These are phyloP conservation scores for Xylaria longipes DNA, from an alignment of 495 filamentous ascomycete genomes.

Conservation along the genomic window DNA sequence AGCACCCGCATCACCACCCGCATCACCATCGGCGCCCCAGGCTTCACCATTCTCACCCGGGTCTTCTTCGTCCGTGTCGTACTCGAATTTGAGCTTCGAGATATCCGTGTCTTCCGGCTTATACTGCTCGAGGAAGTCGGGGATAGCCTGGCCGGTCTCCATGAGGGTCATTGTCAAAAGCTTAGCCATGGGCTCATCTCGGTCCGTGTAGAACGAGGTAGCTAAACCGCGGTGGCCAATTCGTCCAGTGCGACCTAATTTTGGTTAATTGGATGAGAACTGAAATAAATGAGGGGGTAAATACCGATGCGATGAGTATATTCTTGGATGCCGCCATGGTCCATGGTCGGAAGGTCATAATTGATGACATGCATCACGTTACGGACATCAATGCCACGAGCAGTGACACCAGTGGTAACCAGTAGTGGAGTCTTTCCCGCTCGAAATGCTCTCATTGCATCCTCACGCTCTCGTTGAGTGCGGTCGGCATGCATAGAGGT, in stretches of 20 bases:
- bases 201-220: slow-evolving; percentile 81
- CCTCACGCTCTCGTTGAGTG: slow-evolving; percentile 91
- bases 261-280: slow-evolving; percentile 28
- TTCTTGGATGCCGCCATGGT: slow-evolving; percentile 87
- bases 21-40: slow-evolving; percentile 27
- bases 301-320: slow-evolving; percentile 93
- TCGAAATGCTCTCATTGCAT: slow-evolving; percentile 87
- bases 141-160: slow-evolving; percentile 77
- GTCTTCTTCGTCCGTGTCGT: slow-evolving; percentile 67
- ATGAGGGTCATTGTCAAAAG: slow-evolving; percentile 78
- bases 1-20: slow-evolving; percentile 20
- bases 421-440: slow-evolving; percentile 75
- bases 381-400: slow-evolving; percentile 88
- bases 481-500: slow-evolving; percentile 88
- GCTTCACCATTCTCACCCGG: slow-evolving; percentile 39
- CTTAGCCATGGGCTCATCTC: slow-evolving; percentile 70
- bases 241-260: slow-evolving; percentile 85
- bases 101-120: slow-evolving; percentile 59
- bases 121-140: slow-evolving; percentile 77
- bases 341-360: slow-evolving; percentile 75
- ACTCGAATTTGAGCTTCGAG: slow-evolving; percentile 61
- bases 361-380: slow-evolving; percentile 93
- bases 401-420: slow-evolving; percentile 81
- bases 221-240: slow-evolving; percentile 89
- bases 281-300: slow-evolving; percentile 25